Evolutionary conservation across 2,329 filamentous ascomycete species (phyloP), one percentile per base, ranked within the genome.

Genomic region (Stachybotrys chlorohalonatus): DNA sequence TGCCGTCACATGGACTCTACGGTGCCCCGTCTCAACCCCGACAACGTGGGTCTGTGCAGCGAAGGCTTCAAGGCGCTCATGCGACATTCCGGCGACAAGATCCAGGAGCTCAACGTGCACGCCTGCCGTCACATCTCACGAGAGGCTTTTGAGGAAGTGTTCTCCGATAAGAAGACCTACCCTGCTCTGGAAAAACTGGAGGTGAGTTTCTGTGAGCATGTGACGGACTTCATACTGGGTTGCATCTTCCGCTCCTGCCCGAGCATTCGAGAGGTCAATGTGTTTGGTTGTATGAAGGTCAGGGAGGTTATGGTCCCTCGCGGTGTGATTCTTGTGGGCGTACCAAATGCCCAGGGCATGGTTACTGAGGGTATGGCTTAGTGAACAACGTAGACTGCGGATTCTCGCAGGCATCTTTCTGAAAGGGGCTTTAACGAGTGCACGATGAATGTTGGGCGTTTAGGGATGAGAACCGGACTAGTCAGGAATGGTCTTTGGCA

Each of bases 91-190:
- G 89, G 89, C 5, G 66, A 72, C 1, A 75, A 72, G 11, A 70
- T 97, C 2, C 77, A 78, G 56, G 74, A 80, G 47, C 75, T 97
- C 39, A 89, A 95, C 64, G 75, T 96, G n/a, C 82, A 89, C 13
- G 89, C 87, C 0, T 95, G 90, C 65, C 86, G 93, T 3, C 87
- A 96, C 67, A 92, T 97, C 58, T 80, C 83, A 1, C 76, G 80
- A 39, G 73, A 80, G 15, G 84, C 89, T 0, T 91, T 96, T 56
- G 83, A 89, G 58, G 79, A 85, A 9, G 85, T 87, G 0, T 96
- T 97, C 63, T 72, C 75, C 6, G 70, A 73, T 8, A 77, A 76
- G 30, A 81, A 78, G 49, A 58, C 53, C 1, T 96, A 95, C 61
- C 83, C 86, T 0, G 75, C 83, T 11, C 75, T 97, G 39, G 74